These are phyloP conservation scores for Sugiyamaella sp. DNA, from an alignment of 1,139 yeast species.

Conservation along the genomic window DNA sequence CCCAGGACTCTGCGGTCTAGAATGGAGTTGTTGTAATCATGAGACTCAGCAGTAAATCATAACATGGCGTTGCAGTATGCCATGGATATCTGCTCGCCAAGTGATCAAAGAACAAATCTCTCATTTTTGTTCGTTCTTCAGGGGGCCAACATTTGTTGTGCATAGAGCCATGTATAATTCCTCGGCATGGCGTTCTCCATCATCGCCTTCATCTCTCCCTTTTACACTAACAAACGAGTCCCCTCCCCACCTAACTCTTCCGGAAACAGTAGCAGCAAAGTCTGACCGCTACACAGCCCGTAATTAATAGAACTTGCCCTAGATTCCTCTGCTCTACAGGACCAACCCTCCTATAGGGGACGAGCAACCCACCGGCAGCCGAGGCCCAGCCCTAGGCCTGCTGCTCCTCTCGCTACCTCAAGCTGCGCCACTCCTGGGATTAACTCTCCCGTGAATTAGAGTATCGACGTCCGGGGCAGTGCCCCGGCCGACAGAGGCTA, in stretches of 20 bases:
- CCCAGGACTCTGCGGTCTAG: conserved; percentile 2
- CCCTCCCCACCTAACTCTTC: background rate
- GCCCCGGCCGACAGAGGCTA: no score
- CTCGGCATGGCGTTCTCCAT: conserved; percentile 29
- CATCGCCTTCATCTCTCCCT: conserved; percentile 23
- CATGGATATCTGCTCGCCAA: conserved; percentile 2
- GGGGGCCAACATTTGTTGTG: conserved; percentile 7
- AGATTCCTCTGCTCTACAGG: no score
- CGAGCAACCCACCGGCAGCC: background rate
- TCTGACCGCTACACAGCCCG: no score
- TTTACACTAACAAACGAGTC: conserved; percentile 31
- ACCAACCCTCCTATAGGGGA: background rate
- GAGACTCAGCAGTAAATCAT: conserved; percentile 4
- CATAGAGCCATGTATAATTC: conserved; percentile 21
- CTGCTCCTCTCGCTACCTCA: background rate
- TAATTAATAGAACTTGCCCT: no score
- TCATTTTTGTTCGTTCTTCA: conserved; percentile 8
- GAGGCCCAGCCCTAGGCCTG: background rate
- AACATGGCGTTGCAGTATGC: conserved; percentile 1
- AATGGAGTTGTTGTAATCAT: conserved; percentile 2
- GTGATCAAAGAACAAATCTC: conserved; percentile 2
- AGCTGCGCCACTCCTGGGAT: no score
- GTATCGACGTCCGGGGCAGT: no score
- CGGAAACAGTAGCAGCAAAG: background rate
- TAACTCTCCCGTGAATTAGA: no score